Evolutionary conservation across 768 basidiomycete genomes (phyloP).

Genomic region (Mycena rosella): DNA sequence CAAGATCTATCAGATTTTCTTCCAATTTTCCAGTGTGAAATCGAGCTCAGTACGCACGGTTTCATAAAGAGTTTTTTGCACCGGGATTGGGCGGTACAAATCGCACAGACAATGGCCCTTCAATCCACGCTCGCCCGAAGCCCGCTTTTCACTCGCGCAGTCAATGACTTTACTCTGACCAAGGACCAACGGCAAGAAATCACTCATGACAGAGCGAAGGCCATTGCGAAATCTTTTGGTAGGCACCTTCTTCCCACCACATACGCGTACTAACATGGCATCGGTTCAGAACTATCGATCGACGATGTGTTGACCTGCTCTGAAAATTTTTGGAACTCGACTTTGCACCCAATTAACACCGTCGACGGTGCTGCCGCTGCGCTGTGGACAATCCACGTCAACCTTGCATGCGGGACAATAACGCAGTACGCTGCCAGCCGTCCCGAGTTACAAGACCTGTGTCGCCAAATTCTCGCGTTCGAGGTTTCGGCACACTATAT

Average conservation of each 20-base stretch:
- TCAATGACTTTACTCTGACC: conserved; percentile 7
- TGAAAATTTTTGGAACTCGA: conserved; percentile 50
- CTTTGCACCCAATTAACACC: conserved; percentile 44
- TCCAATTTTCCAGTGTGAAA: too few relatives aligned
- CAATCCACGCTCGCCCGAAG: neutral
- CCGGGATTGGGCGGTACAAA: too few relatives aligned
- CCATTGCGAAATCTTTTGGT: conserved; percentile 38
- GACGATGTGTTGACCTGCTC: conserved; percentile 47
- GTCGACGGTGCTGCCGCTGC: conserved; percentile 49
- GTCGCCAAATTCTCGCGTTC: conserved; percentile 42
- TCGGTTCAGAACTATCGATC: conserved; percentile 44
- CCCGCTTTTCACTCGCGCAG: conserved; percentile 11
- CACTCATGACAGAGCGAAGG: conserved; percentile 40
- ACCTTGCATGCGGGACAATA: conserved; percentile 51
- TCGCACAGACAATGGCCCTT: too few relatives aligned
- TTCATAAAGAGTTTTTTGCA: too few relatives aligned
- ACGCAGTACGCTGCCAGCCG: conserved; percentile 38
- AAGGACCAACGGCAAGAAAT: conserved; percentile 26
- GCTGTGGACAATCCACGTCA: conserved; percentile 51
- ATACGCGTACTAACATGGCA: neutral
- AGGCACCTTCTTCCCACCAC: neutral
- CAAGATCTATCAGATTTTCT: too few relatives aligned
- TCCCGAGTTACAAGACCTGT: conserved; percentile 40
- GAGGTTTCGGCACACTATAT: too few relatives aligned
- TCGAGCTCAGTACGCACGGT: too few relatives aligned